Evolutionary conservation across 2,329 filamentous ascomycete species (phyloP).

Genomic region (Claviceps arundinis): DNA sequence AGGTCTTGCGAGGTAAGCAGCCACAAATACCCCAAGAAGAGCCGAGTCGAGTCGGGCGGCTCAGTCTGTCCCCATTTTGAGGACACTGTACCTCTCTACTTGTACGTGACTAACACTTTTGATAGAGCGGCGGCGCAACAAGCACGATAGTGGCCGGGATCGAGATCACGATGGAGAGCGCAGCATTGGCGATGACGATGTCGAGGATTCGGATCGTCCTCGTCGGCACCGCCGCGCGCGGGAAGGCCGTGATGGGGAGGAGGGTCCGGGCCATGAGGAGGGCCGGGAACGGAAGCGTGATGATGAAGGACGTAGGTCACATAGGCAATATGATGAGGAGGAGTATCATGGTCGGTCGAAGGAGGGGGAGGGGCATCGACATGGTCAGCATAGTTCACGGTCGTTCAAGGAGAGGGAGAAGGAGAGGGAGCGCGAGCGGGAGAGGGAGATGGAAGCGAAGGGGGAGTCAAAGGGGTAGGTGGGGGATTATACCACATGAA

Average conservation of each 20-base stretch:
- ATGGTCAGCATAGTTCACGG: constrained; percentile 10
- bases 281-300: constrained; percentile 3
- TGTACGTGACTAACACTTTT: not conserved
- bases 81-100: no score
- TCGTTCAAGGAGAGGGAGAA: constrained; percentile 9
- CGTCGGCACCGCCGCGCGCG: constrained; percentile 6
- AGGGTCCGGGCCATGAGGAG: constrained; percentile 3
- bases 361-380: constrained; percentile 6
- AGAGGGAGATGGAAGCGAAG: constrained; percentile 8
- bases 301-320: constrained; percentile 11
- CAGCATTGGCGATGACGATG: constrained; percentile 5
- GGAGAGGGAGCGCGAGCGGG: constrained; percentile 1
- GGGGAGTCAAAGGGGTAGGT: constrained; percentile 2
- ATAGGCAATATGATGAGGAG: constrained; percentile 12
- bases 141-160: constrained; percentile 24
- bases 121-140: constrained; percentile 21
- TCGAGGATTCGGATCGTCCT: constrained; percentile 11
- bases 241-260: constrained; percentile 8
- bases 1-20: constrained; percentile 60
- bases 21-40: no score
- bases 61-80: no score
- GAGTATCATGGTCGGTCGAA: constrained; percentile 9
- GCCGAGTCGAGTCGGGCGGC: no score
- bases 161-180: constrained; percentile 7
- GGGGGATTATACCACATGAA: not conserved